Evolutionary conservation across 768 basidiomycete species (phyloP).

Genomic region (Mycena amicta): DNA sequence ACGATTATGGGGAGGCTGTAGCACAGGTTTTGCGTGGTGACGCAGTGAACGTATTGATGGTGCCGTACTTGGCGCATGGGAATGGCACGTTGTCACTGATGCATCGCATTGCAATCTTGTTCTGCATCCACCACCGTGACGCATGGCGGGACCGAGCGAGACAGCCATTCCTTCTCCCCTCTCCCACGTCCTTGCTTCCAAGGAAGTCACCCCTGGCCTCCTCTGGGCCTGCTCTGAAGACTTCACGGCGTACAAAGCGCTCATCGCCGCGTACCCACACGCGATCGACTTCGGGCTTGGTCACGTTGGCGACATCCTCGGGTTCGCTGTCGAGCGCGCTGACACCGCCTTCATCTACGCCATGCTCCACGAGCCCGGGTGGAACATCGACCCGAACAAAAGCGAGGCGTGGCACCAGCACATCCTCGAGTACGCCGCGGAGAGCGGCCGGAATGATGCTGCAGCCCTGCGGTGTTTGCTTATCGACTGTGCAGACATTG

Average conservation of each 20-base stretch:
- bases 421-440: not conserved
- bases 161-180: too few relatives aligned
- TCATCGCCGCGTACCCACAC: constrained; percentile 9
- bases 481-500: constrained; percentile 2
- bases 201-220: not conserved
- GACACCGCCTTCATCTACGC: constrained; percentile 6
- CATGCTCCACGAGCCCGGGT: constrained; percentile 1
- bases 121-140: too few relatives aligned
- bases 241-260: constrained; percentile 6
- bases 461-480: constrained; percentile 9
- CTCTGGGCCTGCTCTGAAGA: not conserved
- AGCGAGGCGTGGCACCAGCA: not conserved
- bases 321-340: not conserved
- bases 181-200: too few relatives aligned
- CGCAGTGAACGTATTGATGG: too few relatives aligned
- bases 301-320: constrained; percentile 6
- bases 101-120: too few relatives aligned
- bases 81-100: too few relatives aligned
- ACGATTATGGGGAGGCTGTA: too few relatives aligned
- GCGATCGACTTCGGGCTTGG: constrained; percentile 10
- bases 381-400: constrained; percentile 8
- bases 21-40: too few relatives aligned
- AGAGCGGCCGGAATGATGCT: not conserved
- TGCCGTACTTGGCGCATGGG: too few relatives aligned
- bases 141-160: too few relatives aligned